A percentile compares a stretch with the other conserved stretches of the same genome.
These are phyloP conservation scores for Aegle marmelos DNA, from an alignment of 345 rosid species.

Conservation along the genomic window DNA sequence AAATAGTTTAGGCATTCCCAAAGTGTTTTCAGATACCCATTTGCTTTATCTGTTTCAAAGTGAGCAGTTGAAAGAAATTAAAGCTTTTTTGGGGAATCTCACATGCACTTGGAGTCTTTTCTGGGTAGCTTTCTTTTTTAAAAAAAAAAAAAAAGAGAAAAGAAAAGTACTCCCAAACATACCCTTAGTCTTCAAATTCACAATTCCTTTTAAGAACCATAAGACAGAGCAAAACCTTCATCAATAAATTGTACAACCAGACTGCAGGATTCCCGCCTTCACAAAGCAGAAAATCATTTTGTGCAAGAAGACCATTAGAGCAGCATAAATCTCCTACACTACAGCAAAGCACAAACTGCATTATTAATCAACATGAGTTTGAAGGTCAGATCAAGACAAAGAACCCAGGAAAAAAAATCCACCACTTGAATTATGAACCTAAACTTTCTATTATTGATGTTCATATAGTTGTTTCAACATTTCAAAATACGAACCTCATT, in stretches of 20 bases:
- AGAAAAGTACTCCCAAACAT: neutral
- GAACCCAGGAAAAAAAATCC: neutral
- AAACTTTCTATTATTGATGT: neutral
- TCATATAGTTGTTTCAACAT: neutral
- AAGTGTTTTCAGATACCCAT: neutral
- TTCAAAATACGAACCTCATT: conserved; percentile 34
- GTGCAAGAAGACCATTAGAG: conserved; percentile 78
- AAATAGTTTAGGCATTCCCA: neutral
- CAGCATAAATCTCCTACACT: conserved; percentile 84
- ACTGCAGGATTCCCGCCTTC: conserved; percentile 52
- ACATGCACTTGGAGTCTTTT: neutral
- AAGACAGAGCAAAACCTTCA: conserved; percentile 52
- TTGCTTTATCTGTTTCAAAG: neutral
- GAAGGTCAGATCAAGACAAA: neutral
- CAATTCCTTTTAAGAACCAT: neutral
- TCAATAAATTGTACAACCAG: conserved; percentile 58
- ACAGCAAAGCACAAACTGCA: conserved; percentile 36
- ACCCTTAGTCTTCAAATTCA: neutral
- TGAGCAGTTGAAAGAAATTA: neutral
- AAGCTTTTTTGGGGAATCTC: neutral
- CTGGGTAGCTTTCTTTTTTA: neutral
- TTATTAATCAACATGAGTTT: conserved; percentile 8
- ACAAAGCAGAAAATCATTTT: conserved; percentile 51
- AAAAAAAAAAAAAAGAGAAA: no score
- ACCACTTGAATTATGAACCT: neutral